Evolutionary conservation across 2,329 filamentous ascomycete species (phyloP).

Genomic region (Sporothrix sp.): DNA sequence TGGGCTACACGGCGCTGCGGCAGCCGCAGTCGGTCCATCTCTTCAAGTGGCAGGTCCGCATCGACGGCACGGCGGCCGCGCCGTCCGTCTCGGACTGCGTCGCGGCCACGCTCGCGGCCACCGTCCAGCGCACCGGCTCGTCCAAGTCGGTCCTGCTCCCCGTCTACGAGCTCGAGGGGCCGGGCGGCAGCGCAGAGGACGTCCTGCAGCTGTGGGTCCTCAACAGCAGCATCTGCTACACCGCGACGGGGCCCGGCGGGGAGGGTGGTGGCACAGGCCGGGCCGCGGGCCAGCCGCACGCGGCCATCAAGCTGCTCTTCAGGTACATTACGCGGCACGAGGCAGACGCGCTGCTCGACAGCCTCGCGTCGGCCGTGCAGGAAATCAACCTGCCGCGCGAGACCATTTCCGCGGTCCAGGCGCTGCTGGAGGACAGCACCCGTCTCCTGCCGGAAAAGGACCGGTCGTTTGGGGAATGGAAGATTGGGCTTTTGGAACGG

Average conservation of each 20-base stretch:
- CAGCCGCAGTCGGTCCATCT: slow-evolving; percentile 36
- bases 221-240: slow-evolving; percentile 44
- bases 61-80: not conserved
- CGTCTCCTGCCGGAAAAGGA: slow-evolving; percentile 44
- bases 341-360: slow-evolving; percentile 40
- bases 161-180: slow-evolving; percentile 17
- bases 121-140: slow-evolving; percentile 45
- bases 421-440: slow-evolving; percentile 39
- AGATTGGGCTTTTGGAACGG: slow-evolving; percentile 51
- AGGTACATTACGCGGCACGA: slow-evolving; percentile 32
- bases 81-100: slow-evolving; percentile 39
- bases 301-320: slow-evolving; percentile 47
- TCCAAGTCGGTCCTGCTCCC: slow-evolving; percentile 47
- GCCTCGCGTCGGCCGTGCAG: slow-evolving; percentile 46
- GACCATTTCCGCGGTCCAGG: slow-evolving; percentile 37
- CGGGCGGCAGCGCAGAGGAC: not conserved
- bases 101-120: slow-evolving; percentile 42
- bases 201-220: slow-evolving; percentile 46
- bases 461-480: slow-evolving; percentile 54
- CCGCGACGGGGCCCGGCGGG: slow-evolving; percentile 35
- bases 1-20: slow-evolving; percentile 40
- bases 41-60: slow-evolving; percentile 46
- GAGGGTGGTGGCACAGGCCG: slow-evolving; percentile 14
- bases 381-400: slow-evolving; percentile 45
- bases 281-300: not conserved